phyloP scores from a whole-genome alignment of 495 filamentous ascomycete genomes.

The Hypoxylon fragiforme region DNA sequence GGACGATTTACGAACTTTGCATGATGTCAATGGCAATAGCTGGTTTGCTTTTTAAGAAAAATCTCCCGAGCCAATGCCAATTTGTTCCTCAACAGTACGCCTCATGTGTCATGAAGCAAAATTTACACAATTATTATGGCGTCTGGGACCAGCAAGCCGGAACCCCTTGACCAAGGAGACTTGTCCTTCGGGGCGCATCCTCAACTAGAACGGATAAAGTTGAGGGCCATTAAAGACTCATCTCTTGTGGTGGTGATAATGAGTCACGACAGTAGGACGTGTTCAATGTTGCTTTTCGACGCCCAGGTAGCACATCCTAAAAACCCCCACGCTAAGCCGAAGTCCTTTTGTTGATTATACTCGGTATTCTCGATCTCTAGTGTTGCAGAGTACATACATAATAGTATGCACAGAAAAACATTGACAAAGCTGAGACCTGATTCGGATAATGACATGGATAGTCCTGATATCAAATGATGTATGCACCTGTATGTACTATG shows the following conservation, averaged over 20 bases:
- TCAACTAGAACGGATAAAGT: too few species aligned
- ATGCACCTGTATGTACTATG: background rate
- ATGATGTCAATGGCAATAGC: conserved; percentile 5
- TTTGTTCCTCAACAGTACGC: conserved; percentile 1
- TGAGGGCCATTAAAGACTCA: too few species aligned
- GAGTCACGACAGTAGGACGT: conserved; percentile 13
- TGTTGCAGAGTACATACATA: too few species aligned
- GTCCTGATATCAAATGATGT: conserved; percentile 9
- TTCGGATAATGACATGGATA: conserved; percentile 14
- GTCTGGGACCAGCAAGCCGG: background rate
- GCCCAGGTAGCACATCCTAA: background rate
- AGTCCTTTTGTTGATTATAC: background rate
- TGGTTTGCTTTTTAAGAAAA: background rate
- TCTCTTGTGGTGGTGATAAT: conserved; percentile 13
- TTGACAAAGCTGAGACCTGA: conserved; percentile 22
- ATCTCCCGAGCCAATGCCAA: background rate
- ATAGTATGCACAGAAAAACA: background rate
- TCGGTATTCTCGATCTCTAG: too few species aligned
- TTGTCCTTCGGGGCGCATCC: too few species aligned
- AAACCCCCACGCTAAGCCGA: conserved; percentile 7
- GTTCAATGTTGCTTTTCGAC: conserved; percentile 16
- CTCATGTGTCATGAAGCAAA: conserved; percentile 13
- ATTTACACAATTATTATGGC: conserved; percentile 1
- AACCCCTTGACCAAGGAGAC: background rate
- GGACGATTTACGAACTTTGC: conserved; percentile 10